These are phyloP conservation scores for Aphanoascus verrucosus DNA, from an alignment of 2,329 filamentous ascomycete genomes.

Conservation along the genomic window DNA sequence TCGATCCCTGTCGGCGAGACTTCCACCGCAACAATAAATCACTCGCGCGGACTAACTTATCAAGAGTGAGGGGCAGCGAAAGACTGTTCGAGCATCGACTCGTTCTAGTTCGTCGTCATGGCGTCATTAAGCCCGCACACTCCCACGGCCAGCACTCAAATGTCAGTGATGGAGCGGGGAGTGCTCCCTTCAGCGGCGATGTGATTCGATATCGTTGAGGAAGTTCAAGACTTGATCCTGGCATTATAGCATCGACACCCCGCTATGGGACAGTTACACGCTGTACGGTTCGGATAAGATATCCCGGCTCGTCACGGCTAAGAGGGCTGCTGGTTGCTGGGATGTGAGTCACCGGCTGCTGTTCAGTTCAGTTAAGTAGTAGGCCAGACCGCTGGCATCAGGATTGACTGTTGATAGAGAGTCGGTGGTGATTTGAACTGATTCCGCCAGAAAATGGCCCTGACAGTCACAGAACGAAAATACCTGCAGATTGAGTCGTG, in stretches of 20 bases:
- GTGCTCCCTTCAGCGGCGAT: neutral
- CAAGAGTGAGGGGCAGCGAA: neutral
- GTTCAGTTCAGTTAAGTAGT: no score
- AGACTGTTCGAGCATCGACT: no score
- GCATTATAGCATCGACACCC: neutral
- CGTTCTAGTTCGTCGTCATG: neutral
- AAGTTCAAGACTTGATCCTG: neutral
- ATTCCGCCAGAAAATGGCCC: no score
- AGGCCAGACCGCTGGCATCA: no score
- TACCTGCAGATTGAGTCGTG: no score
- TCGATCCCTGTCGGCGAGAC: neutral
- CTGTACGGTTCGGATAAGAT: neutral
- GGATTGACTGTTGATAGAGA: no score
- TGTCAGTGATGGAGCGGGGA: no score
- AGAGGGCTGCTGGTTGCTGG: neutral
- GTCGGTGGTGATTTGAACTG: no score
- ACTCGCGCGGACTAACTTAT: neutral
- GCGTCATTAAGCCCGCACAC: conserved; percentile 1
- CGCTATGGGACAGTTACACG: no score
- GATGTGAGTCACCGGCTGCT: no score
- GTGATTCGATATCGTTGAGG: no score
- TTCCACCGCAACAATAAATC: neutral
- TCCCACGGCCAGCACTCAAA: neutral
- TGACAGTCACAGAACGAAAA: no score
- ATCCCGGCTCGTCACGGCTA: neutral